These are phyloP conservation scores for Lineolata rhizophorae DNA, from an alignment of 495 filamentous ascomycete genomes.

Conservation along the genomic window DNA sequence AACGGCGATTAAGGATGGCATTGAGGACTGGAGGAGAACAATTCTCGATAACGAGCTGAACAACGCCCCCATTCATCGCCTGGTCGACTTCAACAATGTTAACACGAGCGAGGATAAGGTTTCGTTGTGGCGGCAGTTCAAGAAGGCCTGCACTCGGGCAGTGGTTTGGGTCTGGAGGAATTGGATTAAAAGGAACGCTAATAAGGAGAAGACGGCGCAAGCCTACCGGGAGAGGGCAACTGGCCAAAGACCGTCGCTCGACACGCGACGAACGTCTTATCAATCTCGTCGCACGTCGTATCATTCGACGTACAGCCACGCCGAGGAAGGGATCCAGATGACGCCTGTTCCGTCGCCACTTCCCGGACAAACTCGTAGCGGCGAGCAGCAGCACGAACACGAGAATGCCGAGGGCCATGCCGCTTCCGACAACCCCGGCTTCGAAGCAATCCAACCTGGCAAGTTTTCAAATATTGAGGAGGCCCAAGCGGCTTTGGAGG, in stretches of 20 bases:
- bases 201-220: conserved; percentile 20
- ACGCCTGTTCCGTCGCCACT: conserved; percentile 76
- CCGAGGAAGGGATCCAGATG: conserved; percentile 60
- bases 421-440: no score
- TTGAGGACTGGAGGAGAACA: conserved; percentile 91
- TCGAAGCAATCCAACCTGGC: no score
- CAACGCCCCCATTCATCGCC: conserved; percentile 81
- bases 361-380: conserved; percentile 23
- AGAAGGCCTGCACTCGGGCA: conserved; percentile 61
- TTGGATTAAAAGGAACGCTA: conserved; percentile 23
- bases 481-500: no score
- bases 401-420: no score
- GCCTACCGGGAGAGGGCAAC: conserved; percentile 23
- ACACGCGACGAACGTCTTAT: conserved; percentile 42
- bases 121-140: conserved; percentile 68
- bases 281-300: conserved; percentile 39
- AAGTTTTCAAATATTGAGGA: no score
- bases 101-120: conserved; percentile 78
- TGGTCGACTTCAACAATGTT: conserved; percentile 79
- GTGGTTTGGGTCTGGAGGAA: conserved; percentile 35
- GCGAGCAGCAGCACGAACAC: conserved; percentile 9
- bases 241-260: conserved; percentile 37
- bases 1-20: conserved; percentile 87
- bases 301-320: conserved; percentile 22
- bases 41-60: conserved; percentile 86